Conservation (phyloP, 768 basidiomycete genomes). For the Lentinula edodes region DNA sequence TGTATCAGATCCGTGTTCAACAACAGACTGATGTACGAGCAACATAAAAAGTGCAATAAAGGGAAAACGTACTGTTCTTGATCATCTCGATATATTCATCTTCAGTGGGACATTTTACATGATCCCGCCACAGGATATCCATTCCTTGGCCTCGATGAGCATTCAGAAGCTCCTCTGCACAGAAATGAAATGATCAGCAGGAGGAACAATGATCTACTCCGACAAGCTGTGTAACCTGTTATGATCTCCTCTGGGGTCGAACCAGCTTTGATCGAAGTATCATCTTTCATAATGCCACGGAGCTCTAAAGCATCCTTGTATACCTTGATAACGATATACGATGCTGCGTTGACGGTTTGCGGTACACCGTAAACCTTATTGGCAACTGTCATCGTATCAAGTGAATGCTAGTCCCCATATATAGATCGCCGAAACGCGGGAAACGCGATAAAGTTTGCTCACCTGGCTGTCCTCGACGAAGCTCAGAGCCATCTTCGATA, state of each 20-base stretch:
- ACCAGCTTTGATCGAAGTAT: slow-evolving; percentile 62
- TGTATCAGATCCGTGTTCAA: neutral
- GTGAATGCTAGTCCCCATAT: neutral
- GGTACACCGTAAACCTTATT: slow-evolving; percentile 97
- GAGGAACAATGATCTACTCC: neutral
- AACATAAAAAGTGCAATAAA: neutral
- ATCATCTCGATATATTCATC: slow-evolving; percentile 96
- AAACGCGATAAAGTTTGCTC: slow-evolving; percentile 9
- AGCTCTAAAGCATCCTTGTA: slow-evolving; percentile 76
- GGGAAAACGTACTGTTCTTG: slow-evolving; percentile 67
- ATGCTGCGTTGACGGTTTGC: slow-evolving; percentile 95
- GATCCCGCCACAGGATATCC: slow-evolving; percentile 93
- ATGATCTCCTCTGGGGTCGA: neutral
- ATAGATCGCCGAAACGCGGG: neutral
- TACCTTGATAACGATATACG: slow-evolving; percentile 94
- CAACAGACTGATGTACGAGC: neutral
- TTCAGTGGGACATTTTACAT: slow-evolving; percentile 85
- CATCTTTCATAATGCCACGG: slow-evolving; percentile 31
- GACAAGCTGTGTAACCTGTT: neutral
- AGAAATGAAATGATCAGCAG: neutral
- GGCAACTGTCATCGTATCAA: slow-evolving; percentile 47
- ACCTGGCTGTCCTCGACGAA: slow-evolving; percentile 84
- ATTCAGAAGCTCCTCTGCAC: slow-evolving; percentile 60
- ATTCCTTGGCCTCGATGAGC: slow-evolving; percentile 94
- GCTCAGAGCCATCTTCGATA: slow-evolving; percentile 87